These are phyloP conservation scores for Litsea cubeba DNA, from an alignment of 164 flowering plant genomes.

Conservation along the genomic window DNA sequence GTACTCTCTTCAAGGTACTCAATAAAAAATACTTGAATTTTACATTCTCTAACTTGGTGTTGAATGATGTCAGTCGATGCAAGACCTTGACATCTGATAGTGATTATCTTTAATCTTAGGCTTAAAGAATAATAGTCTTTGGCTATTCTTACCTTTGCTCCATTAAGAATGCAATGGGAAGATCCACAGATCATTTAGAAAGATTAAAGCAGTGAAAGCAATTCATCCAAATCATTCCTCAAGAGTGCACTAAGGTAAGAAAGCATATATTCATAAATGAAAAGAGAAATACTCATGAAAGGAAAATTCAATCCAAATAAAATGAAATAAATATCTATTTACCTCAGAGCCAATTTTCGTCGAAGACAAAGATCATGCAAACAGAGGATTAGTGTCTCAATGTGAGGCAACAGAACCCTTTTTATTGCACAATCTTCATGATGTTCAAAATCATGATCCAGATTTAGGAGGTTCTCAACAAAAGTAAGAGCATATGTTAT, in stretches of 20 bases:
- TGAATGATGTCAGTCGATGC: no score
- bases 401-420: constrained; percentile 40
- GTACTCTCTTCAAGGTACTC: no score
- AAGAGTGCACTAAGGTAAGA: background rate
- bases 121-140: no score
- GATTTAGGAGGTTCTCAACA: constrained; percentile 63
- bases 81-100: no score
- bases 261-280: background rate
- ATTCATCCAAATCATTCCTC: no score
- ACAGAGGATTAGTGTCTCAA: constrained; percentile 54
- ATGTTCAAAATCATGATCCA: constrained; percentile 41
- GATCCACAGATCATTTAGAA: no score
- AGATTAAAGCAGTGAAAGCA: no score
- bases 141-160: no score
- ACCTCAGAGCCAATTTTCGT: constrained; percentile 50
- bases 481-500: constrained; percentile 62
- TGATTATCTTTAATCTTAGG: no score
- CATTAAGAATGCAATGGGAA: no score
- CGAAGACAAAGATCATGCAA: constrained; percentile 51
- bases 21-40: no score
- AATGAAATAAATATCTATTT: constrained; percentile 7
- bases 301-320: background rate
- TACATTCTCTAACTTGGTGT: no score
- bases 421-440: constrained; percentile 31
- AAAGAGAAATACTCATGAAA: background rate